phyloP scores from a whole-genome alignment of 768 basidiomycete species.

The Daedalea quercina region DNA sequence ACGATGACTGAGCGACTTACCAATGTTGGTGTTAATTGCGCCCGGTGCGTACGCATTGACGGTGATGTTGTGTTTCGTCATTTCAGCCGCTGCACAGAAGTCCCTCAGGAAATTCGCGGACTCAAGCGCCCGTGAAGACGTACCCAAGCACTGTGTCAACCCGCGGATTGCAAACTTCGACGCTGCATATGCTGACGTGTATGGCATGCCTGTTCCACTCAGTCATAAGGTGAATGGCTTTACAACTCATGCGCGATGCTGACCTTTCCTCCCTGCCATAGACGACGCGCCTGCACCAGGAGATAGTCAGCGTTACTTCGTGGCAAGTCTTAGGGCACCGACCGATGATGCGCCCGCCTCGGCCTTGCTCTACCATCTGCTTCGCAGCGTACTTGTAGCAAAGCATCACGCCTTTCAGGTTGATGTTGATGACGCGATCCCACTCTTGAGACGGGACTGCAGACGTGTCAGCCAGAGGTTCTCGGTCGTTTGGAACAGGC shows the following conservation, averaged over 20 bases:
- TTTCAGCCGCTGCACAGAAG: constrained; percentile 3
- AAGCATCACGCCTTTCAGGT: constrained; percentile 33
- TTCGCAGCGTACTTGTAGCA: constrained; percentile 34
- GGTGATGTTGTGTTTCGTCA: constrained; percentile 15
- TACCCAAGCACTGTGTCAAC: neutral
- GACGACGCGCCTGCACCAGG: neutral
- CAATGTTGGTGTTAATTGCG: constrained; percentile 12
- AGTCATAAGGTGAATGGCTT: neutral
- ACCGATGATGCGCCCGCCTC: constrained; percentile 35
- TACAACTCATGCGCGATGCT: neutral
- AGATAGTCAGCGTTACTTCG: too few species aligned
- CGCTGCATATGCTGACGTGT: neutral
- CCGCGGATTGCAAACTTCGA: neutral
- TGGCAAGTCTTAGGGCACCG: too few species aligned
- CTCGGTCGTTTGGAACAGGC: constrained; percentile 2
- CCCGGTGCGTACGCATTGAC: constrained; percentile 22
- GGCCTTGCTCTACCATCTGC: constrained; percentile 36
- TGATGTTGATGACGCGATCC: constrained; percentile 29
- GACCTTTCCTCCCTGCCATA: neutral
- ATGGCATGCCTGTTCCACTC: neutral
- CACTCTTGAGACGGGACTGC: constrained; percentile 23
- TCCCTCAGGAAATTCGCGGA: too few species aligned
- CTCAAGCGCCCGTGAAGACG: too few species aligned
- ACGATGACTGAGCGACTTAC: neutral
- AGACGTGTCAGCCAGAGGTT: neutral